phyloP scores from a whole-genome alignment of 1,284 basidiomycete genomes.

The Boletus sp. region DNA sequence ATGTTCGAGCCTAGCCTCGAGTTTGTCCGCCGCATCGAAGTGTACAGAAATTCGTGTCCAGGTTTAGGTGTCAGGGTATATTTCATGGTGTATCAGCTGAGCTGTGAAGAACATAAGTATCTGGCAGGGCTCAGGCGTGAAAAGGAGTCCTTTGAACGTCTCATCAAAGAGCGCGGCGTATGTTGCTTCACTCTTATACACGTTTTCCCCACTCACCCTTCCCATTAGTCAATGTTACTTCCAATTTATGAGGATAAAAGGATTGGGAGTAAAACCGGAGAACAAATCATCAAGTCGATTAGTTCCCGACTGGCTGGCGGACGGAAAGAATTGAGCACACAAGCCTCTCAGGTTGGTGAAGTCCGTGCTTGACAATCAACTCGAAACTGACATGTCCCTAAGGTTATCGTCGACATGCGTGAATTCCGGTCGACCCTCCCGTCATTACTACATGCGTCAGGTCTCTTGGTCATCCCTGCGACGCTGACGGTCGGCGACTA shows the following conservation, averaged over 20 bases:
- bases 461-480: constrained; percentile 83
- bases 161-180: constrained; percentile 93
- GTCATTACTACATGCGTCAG: constrained; percentile 85
- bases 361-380: neutral
- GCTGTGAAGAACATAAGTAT: constrained; percentile 96
- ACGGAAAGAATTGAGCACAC: constrained; percentile 64
- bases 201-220: neutral
- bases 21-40: constrained; percentile 93
- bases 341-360: constrained; percentile 67
- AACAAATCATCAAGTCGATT: constrained; percentile 82
- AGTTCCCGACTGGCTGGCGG: constrained; percentile 90
- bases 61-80: constrained; percentile 90
- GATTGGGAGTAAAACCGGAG: constrained; percentile 43
- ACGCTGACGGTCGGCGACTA: constrained; percentile 97
- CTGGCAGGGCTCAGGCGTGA: constrained; percentile 87
- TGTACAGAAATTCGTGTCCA: constrained; percentile 82
- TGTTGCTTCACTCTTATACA: constrained; percentile 37
- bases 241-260: constrained; percentile 81
- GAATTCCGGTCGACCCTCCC: constrained; percentile 96
- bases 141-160: constrained; percentile 92
- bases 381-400: neutral
- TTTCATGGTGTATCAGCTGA: constrained; percentile 92
- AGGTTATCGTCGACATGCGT: constrained; percentile 97
- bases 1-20: constrained; percentile 96
- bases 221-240: constrained; percentile 82